These are phyloP conservation scores for Toxicodendron radicans DNA, from an alignment of 345 rosid genomes.

Conservation along the genomic window DNA sequence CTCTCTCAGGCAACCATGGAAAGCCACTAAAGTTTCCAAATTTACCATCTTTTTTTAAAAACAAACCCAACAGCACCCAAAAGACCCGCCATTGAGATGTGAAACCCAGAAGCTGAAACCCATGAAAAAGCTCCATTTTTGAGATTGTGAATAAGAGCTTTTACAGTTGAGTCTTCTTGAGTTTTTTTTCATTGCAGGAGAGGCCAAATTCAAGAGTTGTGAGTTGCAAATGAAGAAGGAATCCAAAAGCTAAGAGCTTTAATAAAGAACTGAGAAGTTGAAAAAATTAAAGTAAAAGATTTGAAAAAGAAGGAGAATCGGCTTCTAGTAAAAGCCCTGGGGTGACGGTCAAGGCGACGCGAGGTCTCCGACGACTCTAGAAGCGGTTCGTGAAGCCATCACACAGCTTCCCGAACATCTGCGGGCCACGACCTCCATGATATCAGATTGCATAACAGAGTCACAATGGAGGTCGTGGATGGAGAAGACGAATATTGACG, in stretches of 20 bases:
- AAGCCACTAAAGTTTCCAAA: too few species aligned
- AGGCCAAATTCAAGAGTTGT: background rate
- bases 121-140: conserved; percentile 33
- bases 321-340: too few species aligned
- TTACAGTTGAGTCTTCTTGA: conserved; percentile 5
- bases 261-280: background rate
- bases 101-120: conserved; percentile 44
- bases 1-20: too few species aligned
- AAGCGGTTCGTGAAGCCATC: too few species aligned
- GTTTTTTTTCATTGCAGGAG: background rate
- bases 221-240: background rate
- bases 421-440: too few species aligned
- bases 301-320: background rate
- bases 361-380: too few species aligned
- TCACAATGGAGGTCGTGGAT: too few species aligned
- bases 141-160: conserved; percentile 11
- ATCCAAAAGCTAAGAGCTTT: background rate
- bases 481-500: too few species aligned
- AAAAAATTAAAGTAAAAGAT: background rate
- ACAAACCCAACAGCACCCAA: conserved; percentile 56
- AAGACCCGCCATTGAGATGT: conserved; percentile 47
- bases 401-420: too few species aligned
- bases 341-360: too few species aligned
- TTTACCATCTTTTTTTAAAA: conserved; percentile 40
- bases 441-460: too few species aligned